Percentiles rank a stretch among this genome's conserved stretches.
Conservation (phyloP, 495 filamentous ascomycete species). For the Penicillium ucsense region DNA sequence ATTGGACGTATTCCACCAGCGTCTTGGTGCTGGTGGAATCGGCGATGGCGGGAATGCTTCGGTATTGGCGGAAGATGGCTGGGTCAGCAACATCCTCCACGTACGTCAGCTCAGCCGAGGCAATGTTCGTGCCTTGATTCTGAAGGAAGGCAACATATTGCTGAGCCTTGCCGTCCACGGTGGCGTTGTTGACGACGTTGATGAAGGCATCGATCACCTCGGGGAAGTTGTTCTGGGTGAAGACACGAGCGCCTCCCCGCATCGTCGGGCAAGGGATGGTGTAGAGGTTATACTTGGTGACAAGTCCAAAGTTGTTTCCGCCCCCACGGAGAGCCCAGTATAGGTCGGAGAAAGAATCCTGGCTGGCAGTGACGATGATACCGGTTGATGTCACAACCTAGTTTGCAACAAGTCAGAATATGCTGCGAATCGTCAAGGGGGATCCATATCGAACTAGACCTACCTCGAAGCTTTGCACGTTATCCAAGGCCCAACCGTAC, state of each 20-base stretch:
- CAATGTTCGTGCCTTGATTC: constrained; percentile 18
- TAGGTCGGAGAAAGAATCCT: constrained; percentile 31
- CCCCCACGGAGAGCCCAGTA: constrained; percentile 45
- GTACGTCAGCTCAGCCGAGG: constrained; percentile 30
- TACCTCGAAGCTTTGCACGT: constrained; percentile 34
- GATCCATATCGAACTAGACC: not conserved
- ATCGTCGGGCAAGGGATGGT: constrained; percentile 26
- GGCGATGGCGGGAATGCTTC: constrained; percentile 22
- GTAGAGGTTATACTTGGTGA: constrained; percentile 35
- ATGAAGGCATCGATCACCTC: constrained; percentile 26
- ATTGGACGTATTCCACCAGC: constrained; percentile 33
- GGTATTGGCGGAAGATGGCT: constrained; percentile 33
- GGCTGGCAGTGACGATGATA: constrained; percentile 28
- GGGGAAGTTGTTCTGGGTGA: constrained; percentile 29
- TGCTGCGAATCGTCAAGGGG: too few relatives aligned
- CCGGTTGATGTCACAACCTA: constrained; percentile 37
- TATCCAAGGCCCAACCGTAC: constrained; percentile 44
- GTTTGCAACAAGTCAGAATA: not conserved
- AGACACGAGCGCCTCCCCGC: constrained; percentile 35
- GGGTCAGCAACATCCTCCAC: constrained; percentile 27
- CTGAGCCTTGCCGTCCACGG: constrained; percentile 32
- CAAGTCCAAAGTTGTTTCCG: constrained; percentile 41
- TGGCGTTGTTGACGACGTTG: constrained; percentile 25
- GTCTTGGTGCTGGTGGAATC: constrained; percentile 32
- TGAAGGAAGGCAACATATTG: constrained; percentile 36